phyloP scores from a whole-genome alignment of 2,329 filamentous ascomycete species.

The Ascochyta koolunga region DNA sequence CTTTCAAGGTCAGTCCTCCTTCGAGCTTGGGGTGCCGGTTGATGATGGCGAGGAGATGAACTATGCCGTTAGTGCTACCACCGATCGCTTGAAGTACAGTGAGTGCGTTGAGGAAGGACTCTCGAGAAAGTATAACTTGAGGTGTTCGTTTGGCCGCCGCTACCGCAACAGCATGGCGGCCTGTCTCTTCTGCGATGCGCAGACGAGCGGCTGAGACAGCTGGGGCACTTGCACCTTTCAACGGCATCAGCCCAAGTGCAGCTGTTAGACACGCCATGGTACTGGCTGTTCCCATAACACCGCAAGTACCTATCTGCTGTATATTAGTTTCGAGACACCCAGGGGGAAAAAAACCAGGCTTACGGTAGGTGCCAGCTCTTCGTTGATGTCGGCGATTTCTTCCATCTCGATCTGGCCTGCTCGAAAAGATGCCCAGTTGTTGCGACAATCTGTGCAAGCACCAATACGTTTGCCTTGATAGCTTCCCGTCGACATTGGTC shows the following conservation, averaged over 20 bases:
- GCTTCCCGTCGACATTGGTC: conserved; percentile 77
- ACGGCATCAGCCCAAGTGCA: conserved; percentile 60
- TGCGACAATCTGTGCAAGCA: conserved; percentile 76
- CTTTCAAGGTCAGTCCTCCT: conserved; percentile 76
- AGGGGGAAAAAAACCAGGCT: too few relatives aligned
- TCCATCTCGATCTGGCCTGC: conserved; percentile 72
- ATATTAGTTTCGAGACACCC: too few relatives aligned
- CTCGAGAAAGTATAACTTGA: conserved; percentile 53
- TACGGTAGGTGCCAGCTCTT: conserved; percentile 74
- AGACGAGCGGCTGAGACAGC: conserved; percentile 60
- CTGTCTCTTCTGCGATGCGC: conserved; percentile 61
- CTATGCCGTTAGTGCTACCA: conserved; percentile 53
- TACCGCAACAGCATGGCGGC: conserved; percentile 55
- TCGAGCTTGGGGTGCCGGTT: conserved; percentile 63
- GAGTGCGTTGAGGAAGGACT: conserved; percentile 57
- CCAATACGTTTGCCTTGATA: conserved; percentile 69
- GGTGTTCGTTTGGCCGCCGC: conserved; percentile 50
- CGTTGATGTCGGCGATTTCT: conserved; percentile 72
- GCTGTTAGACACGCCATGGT: conserved; percentile 63
- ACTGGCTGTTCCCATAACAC: conserved; percentile 64
- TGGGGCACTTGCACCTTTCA: conserved; percentile 59
- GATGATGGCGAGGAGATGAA: conserved; percentile 53
- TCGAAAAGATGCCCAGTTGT: conserved; percentile 73
- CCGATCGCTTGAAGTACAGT: conserved; percentile 54
- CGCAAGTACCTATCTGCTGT: conserved; percentile 56